Evolutionary conservation across 441 rosid genomes (phyloP), one percentile per base, ranked within the genome.

Genomic region (Manihot esculenta): DNA sequence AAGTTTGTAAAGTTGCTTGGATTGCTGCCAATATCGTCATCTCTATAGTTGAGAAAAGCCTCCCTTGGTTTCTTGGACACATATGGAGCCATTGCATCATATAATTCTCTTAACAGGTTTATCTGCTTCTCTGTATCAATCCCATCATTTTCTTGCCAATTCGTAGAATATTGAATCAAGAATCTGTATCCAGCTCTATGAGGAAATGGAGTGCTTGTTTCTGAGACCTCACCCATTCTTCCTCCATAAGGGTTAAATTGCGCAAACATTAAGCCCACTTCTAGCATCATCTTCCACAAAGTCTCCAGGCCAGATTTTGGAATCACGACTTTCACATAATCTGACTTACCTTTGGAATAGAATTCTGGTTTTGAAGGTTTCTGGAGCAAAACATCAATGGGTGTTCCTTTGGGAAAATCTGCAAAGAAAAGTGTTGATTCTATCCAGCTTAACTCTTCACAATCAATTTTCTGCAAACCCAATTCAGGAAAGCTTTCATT

Each of bases 161-260:
- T 7, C 1, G 70, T 66, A 10, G 1, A 9, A 10, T 72, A 48
- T 10, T 23, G 64, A 3, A 82, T 72, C 58, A 71, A 60, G 69
- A 49, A 79, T 2, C 62, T 57, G 55, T 66, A 64, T 41, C 79
- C 79, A 3, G 70, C 76, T 72, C 88, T 62, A 50, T 85, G 89
- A 0, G 93, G 86, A 64, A 72, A 88, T 12, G 91, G 82, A 8
- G 75, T 82, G 42, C 56, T 77, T 0, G 69, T 24, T 5, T 82
- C 87, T 0, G 75, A 23, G n/a, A 86, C 71, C 61, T 83, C 78
- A 56, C 72, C 77, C 87, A 88, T 88, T 63, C 20, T 83, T 23
- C 87, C 89, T 18, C 92, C 89, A 15, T 74, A 83, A 2, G 89
- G 87, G 62, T 75, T 80, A 64, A 80, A 83, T 38, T 80, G 84